Evolutionary conservation across 1,284 basidiomycete species (phyloP).

Genomic region (Cutaneotrichosporon sp.): DNA sequence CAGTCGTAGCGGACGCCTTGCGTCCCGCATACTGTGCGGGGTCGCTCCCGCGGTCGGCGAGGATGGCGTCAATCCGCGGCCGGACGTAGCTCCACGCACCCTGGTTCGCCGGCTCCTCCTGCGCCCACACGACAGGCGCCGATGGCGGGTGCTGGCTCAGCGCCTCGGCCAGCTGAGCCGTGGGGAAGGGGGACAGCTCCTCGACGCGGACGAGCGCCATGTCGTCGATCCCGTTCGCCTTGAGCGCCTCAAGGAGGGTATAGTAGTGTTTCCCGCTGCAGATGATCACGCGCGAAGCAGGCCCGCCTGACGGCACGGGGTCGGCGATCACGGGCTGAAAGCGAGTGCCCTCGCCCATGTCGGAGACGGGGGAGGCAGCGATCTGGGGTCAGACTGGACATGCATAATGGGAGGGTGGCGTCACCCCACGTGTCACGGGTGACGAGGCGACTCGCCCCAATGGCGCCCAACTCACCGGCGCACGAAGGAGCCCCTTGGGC

Average conservation of each 20-base stretch:
- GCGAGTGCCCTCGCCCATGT: slow-evolving; percentile 59
- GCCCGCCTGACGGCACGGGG: background rate
- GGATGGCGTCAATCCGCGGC: slow-evolving; percentile 56
- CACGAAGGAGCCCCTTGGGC: slow-evolving; percentile 73
- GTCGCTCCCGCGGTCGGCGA: slow-evolving; percentile 43
- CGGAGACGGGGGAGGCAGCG: slow-evolving; percentile 64
- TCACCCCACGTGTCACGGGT: background rate
- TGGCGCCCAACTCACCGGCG: slow-evolving; percentile 58
- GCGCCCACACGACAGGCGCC: slow-evolving; percentile 61
- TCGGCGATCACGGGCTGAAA: slow-evolving; percentile 72
- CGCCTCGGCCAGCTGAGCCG: slow-evolving; percentile 53
- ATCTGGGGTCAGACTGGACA: slow-evolving; percentile 53
- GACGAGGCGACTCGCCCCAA: too few relatives aligned
- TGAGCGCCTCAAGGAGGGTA: slow-evolving; percentile 67
- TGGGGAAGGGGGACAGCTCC: slow-evolving; percentile 81
- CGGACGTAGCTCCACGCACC: slow-evolving; percentile 68
- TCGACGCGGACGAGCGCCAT: slow-evolving; percentile 69
- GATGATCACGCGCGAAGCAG: slow-evolving; percentile 40
- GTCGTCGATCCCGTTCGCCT: slow-evolving; percentile 52
- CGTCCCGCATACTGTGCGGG: slow-evolving; percentile 60
- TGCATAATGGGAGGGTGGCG: background rate
- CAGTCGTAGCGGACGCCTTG: slow-evolving; percentile 66
- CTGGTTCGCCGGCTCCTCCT: slow-evolving; percentile 84
- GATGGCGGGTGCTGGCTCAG: slow-evolving; percentile 52
- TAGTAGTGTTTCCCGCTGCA: slow-evolving; percentile 81